Conservation (phyloP, 225 moss, liverwort and hornwort species). For the Neckera pumila region DNA sequence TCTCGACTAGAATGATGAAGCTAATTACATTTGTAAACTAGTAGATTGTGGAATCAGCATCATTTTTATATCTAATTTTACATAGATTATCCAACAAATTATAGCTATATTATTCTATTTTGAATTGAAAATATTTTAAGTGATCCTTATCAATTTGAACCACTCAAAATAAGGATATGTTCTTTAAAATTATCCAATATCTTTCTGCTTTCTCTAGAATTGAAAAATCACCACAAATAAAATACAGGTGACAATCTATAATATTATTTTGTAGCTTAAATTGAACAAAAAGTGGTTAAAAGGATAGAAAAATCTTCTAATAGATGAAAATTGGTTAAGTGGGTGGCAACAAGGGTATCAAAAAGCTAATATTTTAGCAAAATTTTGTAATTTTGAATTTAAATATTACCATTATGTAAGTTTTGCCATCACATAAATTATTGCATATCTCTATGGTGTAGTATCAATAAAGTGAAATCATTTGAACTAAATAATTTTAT, state of each 20-base stretch:
- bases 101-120: rapidly evolving
- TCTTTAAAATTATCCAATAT: background rate
- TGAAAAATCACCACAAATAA: background rate
- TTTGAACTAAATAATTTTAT: rapidly evolving
- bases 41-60: rapidly evolving
- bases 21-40: no score
- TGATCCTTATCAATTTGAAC: rapidly evolving
- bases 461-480: background rate
- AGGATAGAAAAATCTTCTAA: background rate
- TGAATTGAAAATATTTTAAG: background rate
- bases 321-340: background rate
- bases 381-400: background rate
- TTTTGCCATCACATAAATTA: background rate
- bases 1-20: background rate
- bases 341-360: no score
- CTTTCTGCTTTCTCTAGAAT: background rate
- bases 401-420: rapidly evolving
- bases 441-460: rapidly evolving
- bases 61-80: background rate
- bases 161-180: background rate
- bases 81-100: background rate
- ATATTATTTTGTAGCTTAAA: background rate
- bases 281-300: no score
- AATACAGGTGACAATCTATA: background rate
- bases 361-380: background rate